phyloP scores from a whole-genome alignment of 805 yeast species.

The Metschnikowia peoriensis region DNA sequence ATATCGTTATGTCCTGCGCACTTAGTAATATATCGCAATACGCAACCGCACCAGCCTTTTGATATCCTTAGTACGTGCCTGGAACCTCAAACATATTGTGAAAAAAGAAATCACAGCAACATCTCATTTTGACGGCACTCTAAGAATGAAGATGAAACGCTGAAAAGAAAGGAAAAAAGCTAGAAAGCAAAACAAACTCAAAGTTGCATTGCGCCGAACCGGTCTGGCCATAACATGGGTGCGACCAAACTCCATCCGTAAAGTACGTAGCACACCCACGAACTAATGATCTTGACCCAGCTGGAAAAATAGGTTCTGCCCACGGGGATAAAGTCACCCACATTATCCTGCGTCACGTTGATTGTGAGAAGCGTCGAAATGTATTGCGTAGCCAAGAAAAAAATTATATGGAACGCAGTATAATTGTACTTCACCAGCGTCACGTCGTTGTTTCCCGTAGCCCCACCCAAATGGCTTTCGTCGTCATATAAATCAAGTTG shows the following conservation, averaged over 20 bases:
- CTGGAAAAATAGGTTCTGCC: conserved; percentile 95
- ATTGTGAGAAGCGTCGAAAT: conserved; percentile 91
- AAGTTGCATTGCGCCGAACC: conserved; percentile 46
- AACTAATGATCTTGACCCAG: conserved; percentile 89
- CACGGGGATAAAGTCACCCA: conserved; percentile 91
- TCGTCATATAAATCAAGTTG: conserved; percentile 64
- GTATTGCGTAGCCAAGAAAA: conserved; percentile 95
- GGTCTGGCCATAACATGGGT: conserved; percentile 86
- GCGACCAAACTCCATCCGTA: conserved; percentile 92
- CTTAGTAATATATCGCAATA: too few species aligned
- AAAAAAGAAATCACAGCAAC: too few species aligned
- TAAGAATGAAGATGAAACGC: too few species aligned
- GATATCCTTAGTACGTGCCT: too few species aligned
- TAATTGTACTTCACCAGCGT: conserved; percentile 76
- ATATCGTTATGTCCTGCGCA: too few species aligned
- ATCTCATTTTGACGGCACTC: too few species aligned
- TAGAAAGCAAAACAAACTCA: neutral
- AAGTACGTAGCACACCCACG: conserved; percentile 85
- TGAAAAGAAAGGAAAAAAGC: too few species aligned
- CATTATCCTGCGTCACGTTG: conserved; percentile 79
- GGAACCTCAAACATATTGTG: too few species aligned
- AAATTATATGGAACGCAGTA: conserved; percentile 83
- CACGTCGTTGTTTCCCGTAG: conserved; percentile 50
- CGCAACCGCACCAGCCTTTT: too few species aligned
- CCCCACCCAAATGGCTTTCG: conserved; percentile 30